Percentiles rank a stretch among this genome's conserved stretches.
phyloP scores from a whole-genome alignment of 139 green algal species.

The Chlorella sorokiniana region DNA sequence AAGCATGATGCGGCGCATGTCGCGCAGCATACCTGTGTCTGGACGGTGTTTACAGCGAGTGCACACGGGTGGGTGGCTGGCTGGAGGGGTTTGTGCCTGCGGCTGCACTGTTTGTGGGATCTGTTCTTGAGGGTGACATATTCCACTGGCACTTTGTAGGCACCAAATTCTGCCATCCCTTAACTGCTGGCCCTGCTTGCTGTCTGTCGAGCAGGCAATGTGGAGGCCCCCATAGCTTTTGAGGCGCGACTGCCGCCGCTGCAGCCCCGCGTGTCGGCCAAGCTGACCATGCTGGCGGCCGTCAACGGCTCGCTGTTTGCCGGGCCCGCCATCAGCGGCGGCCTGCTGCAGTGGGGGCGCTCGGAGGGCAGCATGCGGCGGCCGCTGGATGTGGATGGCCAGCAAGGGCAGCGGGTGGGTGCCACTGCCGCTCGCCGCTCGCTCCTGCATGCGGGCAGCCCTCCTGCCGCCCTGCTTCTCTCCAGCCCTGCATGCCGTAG shows the following conservation, averaged over 20 bases:
- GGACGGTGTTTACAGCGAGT: background rate
- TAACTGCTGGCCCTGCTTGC: background rate
- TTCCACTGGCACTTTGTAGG: background rate
- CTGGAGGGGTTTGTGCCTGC: background rate
- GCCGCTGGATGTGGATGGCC: background rate
- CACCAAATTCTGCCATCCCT: background rate
- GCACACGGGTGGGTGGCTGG: background rate
- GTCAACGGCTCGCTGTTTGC: conserved; percentile 66
- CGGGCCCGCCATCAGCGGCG: conserved; percentile 36
- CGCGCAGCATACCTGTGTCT: conserved; percentile 7
- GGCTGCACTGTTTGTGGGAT: background rate
- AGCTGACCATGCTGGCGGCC: conserved; percentile 51
- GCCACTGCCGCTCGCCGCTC: no score
- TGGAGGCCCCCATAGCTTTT: conserved; percentile 40
- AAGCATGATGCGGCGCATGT: conserved; percentile 6
- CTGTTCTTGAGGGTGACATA: background rate
- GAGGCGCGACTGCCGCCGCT: conserved; percentile 65
- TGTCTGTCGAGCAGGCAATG: background rate
- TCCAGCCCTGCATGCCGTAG: background rate
- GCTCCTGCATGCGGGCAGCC: no score
- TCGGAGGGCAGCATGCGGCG: conserved; percentile 33
- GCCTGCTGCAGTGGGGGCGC: conserved; percentile 49
- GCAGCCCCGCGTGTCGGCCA: conserved; percentile 55
- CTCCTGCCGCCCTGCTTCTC: background rate
- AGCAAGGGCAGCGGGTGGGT: background rate